Evolutionary conservation across 1,284 basidiomycete species (phyloP).

Genomic region (Ganoderma leucocontextum): DNA sequence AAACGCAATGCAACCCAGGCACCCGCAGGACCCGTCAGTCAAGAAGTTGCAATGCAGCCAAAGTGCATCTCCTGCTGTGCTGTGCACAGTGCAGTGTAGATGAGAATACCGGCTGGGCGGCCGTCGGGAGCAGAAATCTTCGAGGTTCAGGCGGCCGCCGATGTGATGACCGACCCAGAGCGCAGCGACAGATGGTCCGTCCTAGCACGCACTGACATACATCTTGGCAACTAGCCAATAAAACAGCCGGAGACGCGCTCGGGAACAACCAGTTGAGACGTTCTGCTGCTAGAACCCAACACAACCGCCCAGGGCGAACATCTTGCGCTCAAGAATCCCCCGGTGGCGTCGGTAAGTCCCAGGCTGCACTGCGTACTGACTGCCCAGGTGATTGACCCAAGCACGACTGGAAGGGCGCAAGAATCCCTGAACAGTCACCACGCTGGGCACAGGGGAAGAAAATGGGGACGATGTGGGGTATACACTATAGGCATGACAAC

Average conservation of each 20-base stretch:
- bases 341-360: constrained; percentile 10
- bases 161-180: not conserved
- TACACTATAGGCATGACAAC: not conserved
- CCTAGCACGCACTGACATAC: not conserved
- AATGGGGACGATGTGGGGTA: not conserved
- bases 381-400: constrained; percentile 1
- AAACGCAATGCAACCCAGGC: constrained; percentile 3
- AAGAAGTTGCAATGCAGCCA: not conserved
- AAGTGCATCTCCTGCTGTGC: not conserved
- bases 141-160: not conserved
- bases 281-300: not conserved
- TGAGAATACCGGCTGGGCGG: not conserved
- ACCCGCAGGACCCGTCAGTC: not conserved
- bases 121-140: not conserved
- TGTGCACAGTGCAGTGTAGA: not conserved
- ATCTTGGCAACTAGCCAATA: constrained; percentile 4
- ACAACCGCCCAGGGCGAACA: constrained; percentile 1
- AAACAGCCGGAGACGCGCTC: not conserved
- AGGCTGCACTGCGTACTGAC: constrained; percentile 8
- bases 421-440: not conserved
- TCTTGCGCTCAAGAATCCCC: constrained; percentile 10
- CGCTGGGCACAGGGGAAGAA: not conserved
- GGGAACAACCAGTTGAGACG: not conserved
- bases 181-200: not conserved
- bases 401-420: not conserved